phyloP scores from a whole-genome alignment of 192 early-diverging fungal species.

The Anaeromyces robustus region DNA sequence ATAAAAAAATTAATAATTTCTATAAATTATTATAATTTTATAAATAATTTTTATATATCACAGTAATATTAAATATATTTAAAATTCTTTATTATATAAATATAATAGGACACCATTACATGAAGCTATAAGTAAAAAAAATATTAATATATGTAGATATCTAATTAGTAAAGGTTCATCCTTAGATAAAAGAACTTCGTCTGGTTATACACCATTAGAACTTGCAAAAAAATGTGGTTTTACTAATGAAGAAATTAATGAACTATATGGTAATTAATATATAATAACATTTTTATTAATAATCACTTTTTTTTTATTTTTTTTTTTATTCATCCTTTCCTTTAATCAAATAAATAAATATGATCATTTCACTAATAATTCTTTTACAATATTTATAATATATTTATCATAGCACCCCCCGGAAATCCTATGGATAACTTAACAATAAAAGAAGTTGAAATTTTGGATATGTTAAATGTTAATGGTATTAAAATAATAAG shows the following conservation, averaged over 20 bases:
- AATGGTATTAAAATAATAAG: neutral
- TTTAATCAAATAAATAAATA: no score
- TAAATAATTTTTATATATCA: neutral
- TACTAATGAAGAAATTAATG: neutral
- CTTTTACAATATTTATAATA: no score
- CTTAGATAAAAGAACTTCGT: neutral
- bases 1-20: neutral
- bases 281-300: no score
- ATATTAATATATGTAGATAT: neutral
- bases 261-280: neutral
- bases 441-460: neutral
- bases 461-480: neutral
- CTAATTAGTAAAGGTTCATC: neutral
- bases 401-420: neutral
- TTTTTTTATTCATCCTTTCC: no score
- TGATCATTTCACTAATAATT: no score
- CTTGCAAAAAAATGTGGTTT: neutral
- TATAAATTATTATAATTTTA: neutral
- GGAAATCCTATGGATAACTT: neutral
- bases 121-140: neutral
- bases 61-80: no score
- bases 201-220: neutral
- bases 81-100: neutral
- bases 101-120: neutral
- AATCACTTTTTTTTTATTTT: no score